Evolutionary conservation across 78 protist species (phyloP).

Genomic region (Protostelium mycophagum): DNA sequence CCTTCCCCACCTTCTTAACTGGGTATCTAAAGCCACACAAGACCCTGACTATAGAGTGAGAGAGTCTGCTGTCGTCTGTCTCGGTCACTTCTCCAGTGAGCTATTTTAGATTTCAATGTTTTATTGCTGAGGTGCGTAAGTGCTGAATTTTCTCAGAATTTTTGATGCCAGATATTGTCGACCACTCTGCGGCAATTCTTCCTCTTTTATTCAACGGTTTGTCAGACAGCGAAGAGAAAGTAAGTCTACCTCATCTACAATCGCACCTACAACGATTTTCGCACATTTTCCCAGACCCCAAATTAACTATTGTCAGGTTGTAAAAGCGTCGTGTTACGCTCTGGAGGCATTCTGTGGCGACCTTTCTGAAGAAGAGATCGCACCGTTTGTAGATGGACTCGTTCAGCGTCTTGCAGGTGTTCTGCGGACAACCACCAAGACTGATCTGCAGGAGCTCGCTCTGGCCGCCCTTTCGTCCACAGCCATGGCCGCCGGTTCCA

Average conservation of each 20-base stretch:
- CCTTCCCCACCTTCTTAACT: neutral
- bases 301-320: too few species aligned
- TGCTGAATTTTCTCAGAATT: slow-evolving; percentile 22
- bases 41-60: neutral
- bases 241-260: too few species aligned
- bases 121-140: too few species aligned
- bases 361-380: slow-evolving; percentile 11
- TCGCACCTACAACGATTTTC: too few species aligned
- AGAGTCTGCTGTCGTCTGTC: neutral
- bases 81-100: neutral
- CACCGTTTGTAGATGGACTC: slow-evolving; percentile 11
- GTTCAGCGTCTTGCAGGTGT: slow-evolving; percentile 11
- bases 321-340: slow-evolving; percentile 37
- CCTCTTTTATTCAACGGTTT: slow-evolving; percentile 35
- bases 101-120: too few species aligned
- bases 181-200: slow-evolving; percentile 11
- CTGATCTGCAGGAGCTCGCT: slow-evolving; percentile 32
- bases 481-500: slow-evolving; percentile 15
- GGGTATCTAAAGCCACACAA: neutral
- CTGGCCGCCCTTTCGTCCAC: slow-evolving; percentile 15
- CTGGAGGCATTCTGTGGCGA: slow-evolving; percentile 22
- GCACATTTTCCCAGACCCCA: too few species aligned
- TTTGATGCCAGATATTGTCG: slow-evolving; percentile 33
- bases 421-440: slow-evolving; percentile 11
- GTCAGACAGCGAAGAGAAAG: slow-evolving; percentile 29